Conservation (phyloP, 2,329 filamentous ascomycete genomes). For the Thielaviopsis musarum region DNA sequence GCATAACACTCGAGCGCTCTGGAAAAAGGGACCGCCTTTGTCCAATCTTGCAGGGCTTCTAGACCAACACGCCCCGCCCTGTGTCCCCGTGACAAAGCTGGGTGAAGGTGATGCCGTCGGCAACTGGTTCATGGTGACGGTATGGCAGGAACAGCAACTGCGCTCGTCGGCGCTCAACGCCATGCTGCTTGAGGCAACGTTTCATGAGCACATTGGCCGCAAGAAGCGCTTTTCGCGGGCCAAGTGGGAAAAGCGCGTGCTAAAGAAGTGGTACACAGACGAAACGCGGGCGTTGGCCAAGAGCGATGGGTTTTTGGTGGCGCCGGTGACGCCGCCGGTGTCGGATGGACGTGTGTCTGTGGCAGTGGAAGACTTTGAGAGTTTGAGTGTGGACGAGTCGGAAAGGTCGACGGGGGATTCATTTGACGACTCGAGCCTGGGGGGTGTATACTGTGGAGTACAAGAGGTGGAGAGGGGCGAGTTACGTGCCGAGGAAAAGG, state of each 20-base stretch:
- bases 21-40: neutral
- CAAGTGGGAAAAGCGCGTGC: conserved; percentile 27
- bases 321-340: conserved; percentile 54
- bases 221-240: conserved; percentile 1
- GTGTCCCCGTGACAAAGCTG: neutral
- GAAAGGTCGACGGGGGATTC: neutral
- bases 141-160: neutral
- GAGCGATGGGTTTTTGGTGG: conserved; percentile 37
- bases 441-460: neutral
- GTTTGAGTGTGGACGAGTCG: neutral
- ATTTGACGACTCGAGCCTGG: neutral
- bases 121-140: neutral
- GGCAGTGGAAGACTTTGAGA: conserved; percentile 24
- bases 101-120: neutral
- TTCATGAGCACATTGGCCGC: neutral
- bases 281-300: conserved; percentile 15
- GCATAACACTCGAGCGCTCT: neutral
- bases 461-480: no score
- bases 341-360: conserved; percentile 20
- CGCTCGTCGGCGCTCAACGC: neutral
- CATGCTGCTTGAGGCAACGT: neutral
- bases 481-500: no score
- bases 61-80: neutral
- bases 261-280: conserved; percentile 25
- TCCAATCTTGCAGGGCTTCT: neutral